phyloP scores from a whole-genome alignment of 306 rosid genomes.

The Lathyrus sativus region DNA sequence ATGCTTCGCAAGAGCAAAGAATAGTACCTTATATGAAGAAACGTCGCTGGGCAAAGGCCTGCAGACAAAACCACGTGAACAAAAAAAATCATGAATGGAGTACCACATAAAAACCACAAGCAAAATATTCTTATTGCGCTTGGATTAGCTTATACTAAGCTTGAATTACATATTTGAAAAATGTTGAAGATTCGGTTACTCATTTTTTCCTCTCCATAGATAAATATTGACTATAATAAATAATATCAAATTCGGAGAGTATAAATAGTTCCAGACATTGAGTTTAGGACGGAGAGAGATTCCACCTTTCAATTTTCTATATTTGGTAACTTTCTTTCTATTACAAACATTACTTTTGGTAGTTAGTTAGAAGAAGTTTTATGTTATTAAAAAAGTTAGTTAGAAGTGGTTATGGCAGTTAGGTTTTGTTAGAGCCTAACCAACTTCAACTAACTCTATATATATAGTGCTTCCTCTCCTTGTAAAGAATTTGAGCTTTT shows the following conservation, averaged over 20 bases:
- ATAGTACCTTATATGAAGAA: slow-evolving; percentile 90
- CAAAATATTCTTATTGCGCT: neutral
- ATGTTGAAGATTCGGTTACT: neutral
- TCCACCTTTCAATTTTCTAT: neutral
- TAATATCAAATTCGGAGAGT: neutral
- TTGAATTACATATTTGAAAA: slow-evolving; percentile 4
- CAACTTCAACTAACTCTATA: too few species aligned
- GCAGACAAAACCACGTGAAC: slow-evolving; percentile 30
- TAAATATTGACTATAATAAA: neutral
- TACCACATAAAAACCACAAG: slow-evolving; percentile 22
- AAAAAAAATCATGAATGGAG: slow-evolving; percentile 39
- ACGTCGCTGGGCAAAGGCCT: slow-evolving; percentile 88
- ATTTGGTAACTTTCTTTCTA: neutral
- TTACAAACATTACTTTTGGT: too few species aligned
- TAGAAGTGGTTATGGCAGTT: too few species aligned
- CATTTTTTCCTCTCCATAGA: neutral
- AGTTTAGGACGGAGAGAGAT: neutral
- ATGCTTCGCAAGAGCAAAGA: slow-evolving; percentile 34
- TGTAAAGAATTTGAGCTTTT: too few species aligned
- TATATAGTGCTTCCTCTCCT: too few species aligned
- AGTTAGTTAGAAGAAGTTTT: too few species aligned
- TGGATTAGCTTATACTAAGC: neutral
- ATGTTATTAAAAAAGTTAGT: too few species aligned
- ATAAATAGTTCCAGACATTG: neutral
- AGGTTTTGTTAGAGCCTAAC: too few species aligned